Evolutionary conservation across 176 grass and related monocot species (phyloP).

Genomic region (Thalia dealbata): DNA sequence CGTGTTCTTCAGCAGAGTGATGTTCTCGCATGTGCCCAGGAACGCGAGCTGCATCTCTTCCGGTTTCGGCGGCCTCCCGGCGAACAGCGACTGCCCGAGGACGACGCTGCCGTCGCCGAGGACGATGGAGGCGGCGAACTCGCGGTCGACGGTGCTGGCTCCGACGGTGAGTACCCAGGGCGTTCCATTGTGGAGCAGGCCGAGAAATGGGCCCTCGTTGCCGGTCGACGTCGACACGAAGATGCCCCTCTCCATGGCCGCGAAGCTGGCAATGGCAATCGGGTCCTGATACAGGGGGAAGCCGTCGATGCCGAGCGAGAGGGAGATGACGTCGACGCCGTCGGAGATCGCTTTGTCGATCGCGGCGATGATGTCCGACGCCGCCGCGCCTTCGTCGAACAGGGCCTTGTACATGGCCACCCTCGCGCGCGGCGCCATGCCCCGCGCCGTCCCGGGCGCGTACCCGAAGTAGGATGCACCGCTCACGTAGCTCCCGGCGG

Average conservation of each 20-base stretch:
- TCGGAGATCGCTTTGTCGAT: conserved; percentile 73
- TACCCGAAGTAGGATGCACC: conserved; percentile 54
- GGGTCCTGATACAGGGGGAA: conserved; percentile 27
- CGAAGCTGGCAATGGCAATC: conserved; percentile 56
- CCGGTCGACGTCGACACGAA: conserved; percentile 65
- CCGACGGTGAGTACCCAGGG: conserved; percentile 11
- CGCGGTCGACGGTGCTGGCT: conserved; percentile 8
- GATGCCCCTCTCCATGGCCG: conserved; percentile 55
- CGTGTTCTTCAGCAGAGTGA: conserved; percentile 1
- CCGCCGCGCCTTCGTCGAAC: conserved; percentile 31
- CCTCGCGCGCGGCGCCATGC: conserved; percentile 56
- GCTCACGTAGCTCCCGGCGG: conserved; percentile 24
- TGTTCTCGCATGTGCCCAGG: background rate
- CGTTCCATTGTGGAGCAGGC: conserved; percentile 8
- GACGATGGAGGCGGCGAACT: background rate
- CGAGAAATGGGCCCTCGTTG: conserved; percentile 47
- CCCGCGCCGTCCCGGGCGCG: conserved; percentile 36
- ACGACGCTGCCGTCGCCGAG: conserved; percentile 14
- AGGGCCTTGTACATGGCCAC: conserved; percentile 73
- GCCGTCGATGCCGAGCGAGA: conserved; percentile 37
- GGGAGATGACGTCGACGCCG: conserved; percentile 65
- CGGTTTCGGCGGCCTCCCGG: background rate
- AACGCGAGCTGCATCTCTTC: background rate
- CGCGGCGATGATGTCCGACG: conserved; percentile 60
- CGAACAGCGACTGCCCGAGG: conserved; percentile 1